Percentiles rank a stretch among this genome's conserved stretches.
Evolutionary conservation across 75 land plant genomes (phyloP).

Genomic region (Pinus taeda): DNA sequence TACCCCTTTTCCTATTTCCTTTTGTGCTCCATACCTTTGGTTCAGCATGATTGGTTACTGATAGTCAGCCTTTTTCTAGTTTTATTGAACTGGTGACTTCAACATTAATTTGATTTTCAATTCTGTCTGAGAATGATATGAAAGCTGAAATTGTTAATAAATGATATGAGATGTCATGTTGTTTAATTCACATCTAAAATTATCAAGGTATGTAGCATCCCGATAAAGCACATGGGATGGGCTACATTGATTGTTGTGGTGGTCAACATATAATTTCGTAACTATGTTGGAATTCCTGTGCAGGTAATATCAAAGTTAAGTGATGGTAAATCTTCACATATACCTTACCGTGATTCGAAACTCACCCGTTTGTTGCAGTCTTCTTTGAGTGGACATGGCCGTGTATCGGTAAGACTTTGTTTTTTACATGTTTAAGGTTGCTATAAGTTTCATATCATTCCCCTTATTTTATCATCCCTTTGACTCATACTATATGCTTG

Average conservation of each 20-base stretch:
- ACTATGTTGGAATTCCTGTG: not conserved
- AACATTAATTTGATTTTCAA: not conserved
- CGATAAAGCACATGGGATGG: not conserved
- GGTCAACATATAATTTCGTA: not conserved
- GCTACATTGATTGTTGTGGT: not conserved
- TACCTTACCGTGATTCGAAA: conserved; percentile 87
- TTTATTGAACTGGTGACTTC: not conserved
- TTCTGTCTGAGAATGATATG: not conserved
- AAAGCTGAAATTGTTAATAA: not conserved
- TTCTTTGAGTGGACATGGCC: conserved; percentile 88
- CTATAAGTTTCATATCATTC: not conserved
- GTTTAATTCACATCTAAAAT: not conserved
- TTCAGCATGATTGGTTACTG: not conserved
- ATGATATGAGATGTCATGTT: not conserved
- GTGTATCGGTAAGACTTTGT: conserved; percentile 55
- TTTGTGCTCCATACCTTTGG: not conserved
- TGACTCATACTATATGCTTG: not conserved
- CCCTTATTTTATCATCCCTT: not conserved
- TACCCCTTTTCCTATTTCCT: not conserved
- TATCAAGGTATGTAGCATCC: not conserved
- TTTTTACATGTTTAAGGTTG: not conserved
- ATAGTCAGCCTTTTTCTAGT: not conserved
- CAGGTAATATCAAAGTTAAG: conserved; percentile 86
- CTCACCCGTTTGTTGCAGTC: conserved; percentile 86
- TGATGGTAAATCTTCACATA: conserved; percentile 73